Evolutionary conservation across 139 green algal genomes (phyloP), one percentile per base, ranked within the genome.

Genomic region (Gonium pectorale): DNA sequence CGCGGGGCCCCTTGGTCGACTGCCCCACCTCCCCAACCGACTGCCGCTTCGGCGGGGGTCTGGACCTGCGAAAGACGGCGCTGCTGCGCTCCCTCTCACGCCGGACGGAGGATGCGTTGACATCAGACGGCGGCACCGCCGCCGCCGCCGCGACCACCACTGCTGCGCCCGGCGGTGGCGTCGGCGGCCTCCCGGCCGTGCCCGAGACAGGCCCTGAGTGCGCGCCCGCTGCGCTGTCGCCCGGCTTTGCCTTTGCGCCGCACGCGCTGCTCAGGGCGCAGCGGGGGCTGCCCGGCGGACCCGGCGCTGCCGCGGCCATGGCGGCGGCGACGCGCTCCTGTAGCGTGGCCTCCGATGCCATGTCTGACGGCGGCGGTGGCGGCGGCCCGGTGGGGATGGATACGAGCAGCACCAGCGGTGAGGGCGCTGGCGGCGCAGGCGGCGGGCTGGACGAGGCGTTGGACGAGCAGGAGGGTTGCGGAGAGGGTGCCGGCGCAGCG

Each of bases 31-130:
- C 69, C 2, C 74, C 83, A 40, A 75, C 51, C 52, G 83, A 88
- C 67, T 41, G 54, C 0, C 83, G 83, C 41, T 85, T 81, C 33
- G 72, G 74, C 22, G 70, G 4, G 70, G n/a, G 69, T 17, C 29
- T 75, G 37, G 86, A 89, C 86, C 79, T 89, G 62, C 86, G 86
- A 31, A 89, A 89, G 79, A 86, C 86, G 2, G 86, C 86, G 19
- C 79, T 89, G 40, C 60, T 89, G 79, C 71, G 86, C 7, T 89
- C 86, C 4, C 33, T 89, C 29, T 74, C 60, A 0, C 60, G 77
- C 1, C 60, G 77, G 1, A 54, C 60, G 31, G 77, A 83, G 43
- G 77, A 83, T 24, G 27, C 38, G 3, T 56, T 6, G 37, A 29
- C 38, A 19, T 38, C 43, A 6, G 73, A 43, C 40, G 73, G 73